Conservation (phyloP, 495 filamentous ascomycete genomes). For the Xylaria curta region DNA sequence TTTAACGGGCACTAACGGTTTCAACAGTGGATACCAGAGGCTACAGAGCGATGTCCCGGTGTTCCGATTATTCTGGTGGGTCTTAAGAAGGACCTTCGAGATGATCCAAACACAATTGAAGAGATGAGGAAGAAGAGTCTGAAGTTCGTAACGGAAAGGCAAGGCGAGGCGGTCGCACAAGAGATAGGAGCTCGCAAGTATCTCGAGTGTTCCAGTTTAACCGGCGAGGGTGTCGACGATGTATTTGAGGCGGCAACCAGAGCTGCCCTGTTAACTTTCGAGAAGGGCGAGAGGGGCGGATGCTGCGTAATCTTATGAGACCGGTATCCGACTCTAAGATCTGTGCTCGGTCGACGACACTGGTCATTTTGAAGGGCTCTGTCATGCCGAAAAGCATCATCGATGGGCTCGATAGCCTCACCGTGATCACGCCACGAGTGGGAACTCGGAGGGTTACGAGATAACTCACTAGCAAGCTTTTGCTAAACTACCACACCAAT, state of each 20-base stretch:
- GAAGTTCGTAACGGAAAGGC: slow-evolving; percentile 79
- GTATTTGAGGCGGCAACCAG: slow-evolving; percentile 98
- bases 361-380: not conserved
- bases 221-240: slow-evolving; percentile 98
- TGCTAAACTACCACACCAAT: not conserved
- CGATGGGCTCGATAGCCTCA: not conserved
- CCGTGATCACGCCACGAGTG: not conserved
- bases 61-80: slow-evolving; percentile 97
- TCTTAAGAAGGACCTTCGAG: slow-evolving; percentile 96
- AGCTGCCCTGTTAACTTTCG: slow-evolving; percentile 90
- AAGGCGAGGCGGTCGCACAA: slow-evolving; percentile 79
- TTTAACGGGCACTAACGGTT: slow-evolving; percentile 8
- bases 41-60: slow-evolving; percentile 88
- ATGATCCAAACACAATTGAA: slow-evolving; percentile 90
- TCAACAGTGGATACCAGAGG: slow-evolving; percentile 94
- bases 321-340: not conserved
- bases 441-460: not conserved
- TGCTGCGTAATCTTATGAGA: slow-evolving; percentile 93
- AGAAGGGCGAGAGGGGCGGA: slow-evolving; percentile 79
- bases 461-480: not conserved
- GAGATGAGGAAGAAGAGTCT: slow-evolving; percentile 97
- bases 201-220: slow-evolving; percentile 94
- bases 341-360: not conserved
- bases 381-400: not conserved
- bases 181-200: slow-evolving; percentile 94